Evolutionary conservation across 805 yeast genomes (phyloP), one percentile per base, ranked within the genome.

Genomic region (Saccharomyces kudriavzevii): DNA sequence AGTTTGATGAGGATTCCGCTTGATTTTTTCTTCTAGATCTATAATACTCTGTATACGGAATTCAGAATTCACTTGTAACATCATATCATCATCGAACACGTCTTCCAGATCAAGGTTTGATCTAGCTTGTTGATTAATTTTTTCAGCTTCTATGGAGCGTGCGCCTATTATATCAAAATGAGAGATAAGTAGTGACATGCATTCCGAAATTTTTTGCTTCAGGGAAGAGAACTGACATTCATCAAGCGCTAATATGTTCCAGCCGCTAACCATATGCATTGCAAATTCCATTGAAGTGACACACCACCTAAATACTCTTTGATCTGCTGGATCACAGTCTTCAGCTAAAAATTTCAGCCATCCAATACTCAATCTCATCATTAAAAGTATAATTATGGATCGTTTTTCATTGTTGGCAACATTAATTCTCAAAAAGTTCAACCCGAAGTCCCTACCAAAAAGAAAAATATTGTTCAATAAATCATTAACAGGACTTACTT

Each of bases 111-210:
- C 72, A 51, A 64, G 63, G 54, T 64, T 69, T 50, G 68, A 62
- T 58, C 67, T 68, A 45, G 58, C 64, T 51, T 58, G 70, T 56
- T 58, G 72, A 52, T 52, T 59, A 47, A 58, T 63, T 50, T 79
- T 75, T 60, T 79, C 84, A 50, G 81, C 83, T 73, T 78, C 70
- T 67, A 80, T 56, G 1, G 96, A 86, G 63, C 98, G 79, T 0
- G 97, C 97, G 48, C 98, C 98, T 97, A 92, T 94, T 51, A 94
- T 90, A 71, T 94, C 99, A 65, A 94, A 94, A 71, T 94, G 98
- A 0, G 97, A 89, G 57, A 94, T 92, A 55, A 94, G 75, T 50
- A 94, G 74, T 1, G 97, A 84, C 90, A 94, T 89, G 70, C 97
- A 90, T 1, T 96, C 87, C 0, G 97, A 95, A 48, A 94, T 97